Evolutionary conservation across 345 rosid genomes (phyloP).

Genomic region (Lagerstroemia speciosa): DNA sequence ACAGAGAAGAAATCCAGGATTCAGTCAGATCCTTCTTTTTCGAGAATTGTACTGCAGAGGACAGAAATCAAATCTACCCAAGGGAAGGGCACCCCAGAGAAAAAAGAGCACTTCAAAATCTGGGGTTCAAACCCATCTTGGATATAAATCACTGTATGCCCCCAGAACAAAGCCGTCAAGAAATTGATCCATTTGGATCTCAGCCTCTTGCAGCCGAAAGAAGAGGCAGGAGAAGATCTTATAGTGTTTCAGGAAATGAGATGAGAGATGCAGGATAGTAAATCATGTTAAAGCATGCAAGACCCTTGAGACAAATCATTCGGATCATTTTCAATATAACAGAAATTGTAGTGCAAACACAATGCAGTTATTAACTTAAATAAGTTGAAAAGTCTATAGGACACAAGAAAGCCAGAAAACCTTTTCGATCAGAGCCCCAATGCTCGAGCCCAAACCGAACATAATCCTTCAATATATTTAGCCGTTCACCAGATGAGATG

Average conservation of each 20-base stretch:
- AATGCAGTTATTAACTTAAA: not conserved
- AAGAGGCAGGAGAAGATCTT: not conserved
- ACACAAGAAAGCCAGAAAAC: slow-evolving; percentile 19
- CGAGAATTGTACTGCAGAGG: not conserved
- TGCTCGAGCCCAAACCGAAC: slow-evolving; percentile 77
- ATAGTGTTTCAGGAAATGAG: not conserved
- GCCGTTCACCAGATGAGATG: slow-evolving; percentile 72
- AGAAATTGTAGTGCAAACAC: not conserved
- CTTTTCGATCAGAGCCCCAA: slow-evolving; percentile 95
- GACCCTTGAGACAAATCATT: not conserved
- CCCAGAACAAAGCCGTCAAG: slow-evolving; percentile 8
- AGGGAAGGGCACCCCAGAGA: slow-evolving; percentile 2
- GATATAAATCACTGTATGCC: slow-evolving; percentile 3
- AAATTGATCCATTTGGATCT: slow-evolving; percentile 7
- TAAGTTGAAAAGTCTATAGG: not conserved
- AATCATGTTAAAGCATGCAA: not conserved
- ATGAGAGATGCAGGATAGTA: not conserved
- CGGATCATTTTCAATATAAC: not conserved
- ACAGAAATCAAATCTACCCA: slow-evolving; percentile 2
- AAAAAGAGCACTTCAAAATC: not conserved
- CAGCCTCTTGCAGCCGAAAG: slow-evolving; percentile 9
- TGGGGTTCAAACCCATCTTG: slow-evolving; percentile 1
- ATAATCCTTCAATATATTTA: slow-evolving; percentile 75
- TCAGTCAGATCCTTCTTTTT: not conserved
- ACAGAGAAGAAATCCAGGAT: not conserved